phyloP scores from a whole-genome alignment of 1,139 yeast species.

The Petasospora rhodanensis region DNA sequence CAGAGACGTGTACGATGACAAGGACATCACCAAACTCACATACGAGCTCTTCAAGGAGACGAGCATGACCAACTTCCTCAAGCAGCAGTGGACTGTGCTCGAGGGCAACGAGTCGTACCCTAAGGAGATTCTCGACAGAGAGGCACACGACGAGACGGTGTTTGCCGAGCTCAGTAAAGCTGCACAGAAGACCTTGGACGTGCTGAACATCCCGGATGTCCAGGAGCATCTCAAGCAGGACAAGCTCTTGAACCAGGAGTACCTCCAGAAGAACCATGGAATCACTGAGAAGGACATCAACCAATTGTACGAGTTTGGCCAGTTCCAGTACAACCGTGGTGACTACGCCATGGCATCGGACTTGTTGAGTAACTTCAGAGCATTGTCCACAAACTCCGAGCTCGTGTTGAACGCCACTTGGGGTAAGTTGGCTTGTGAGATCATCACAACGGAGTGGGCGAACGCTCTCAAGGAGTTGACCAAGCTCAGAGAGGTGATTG shows the following conservation, averaged over 20 bases:
- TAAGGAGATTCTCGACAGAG: constrained; percentile 34
- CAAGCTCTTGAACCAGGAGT: constrained; percentile 44
- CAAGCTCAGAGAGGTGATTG: constrained; percentile 52
- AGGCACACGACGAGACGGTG: constrained; percentile 36
- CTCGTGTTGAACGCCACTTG: constrained; percentile 54
- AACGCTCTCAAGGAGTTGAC: constrained; percentile 47
- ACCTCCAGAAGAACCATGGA: constrained; percentile 39
- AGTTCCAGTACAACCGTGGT: constrained; percentile 56
- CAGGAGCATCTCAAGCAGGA: constrained; percentile 47
- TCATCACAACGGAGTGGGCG: constrained; percentile 46
- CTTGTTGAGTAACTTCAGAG: constrained; percentile 49
- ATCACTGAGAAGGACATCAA: constrained; percentile 46
- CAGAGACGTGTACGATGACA: constrained; percentile 40
- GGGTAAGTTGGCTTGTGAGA: constrained; percentile 58
- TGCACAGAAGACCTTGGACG: constrained; percentile 42
- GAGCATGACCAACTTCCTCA: constrained; percentile 47
- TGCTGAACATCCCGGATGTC: constrained; percentile 45
- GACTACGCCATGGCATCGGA: constrained; percentile 55
- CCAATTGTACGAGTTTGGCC: constrained; percentile 50
- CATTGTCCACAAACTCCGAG: constrained; percentile 46
- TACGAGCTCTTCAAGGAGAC: constrained; percentile 51
- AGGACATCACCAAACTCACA: constrained; percentile 40
- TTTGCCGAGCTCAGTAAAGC: constrained; percentile 37
- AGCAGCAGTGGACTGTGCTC: constrained; percentile 39
- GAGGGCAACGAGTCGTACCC: constrained; percentile 36